phyloP scores from a whole-genome alignment of 345 rosid genomes.

The Garcia nutans region DNA sequence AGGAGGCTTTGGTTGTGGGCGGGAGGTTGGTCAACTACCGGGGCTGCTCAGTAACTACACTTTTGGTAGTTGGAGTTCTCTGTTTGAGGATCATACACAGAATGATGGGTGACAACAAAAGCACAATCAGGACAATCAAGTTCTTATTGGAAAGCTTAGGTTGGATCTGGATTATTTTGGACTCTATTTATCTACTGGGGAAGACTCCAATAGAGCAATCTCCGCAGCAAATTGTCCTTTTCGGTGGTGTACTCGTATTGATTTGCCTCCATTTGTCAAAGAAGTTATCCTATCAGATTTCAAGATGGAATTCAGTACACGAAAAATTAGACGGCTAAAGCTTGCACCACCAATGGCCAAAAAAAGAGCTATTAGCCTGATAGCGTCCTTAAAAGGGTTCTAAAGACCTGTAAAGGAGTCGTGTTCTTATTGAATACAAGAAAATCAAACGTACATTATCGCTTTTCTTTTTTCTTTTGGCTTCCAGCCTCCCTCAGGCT shows the following conservation, averaged over 20 bases:
- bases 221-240: conserved; percentile 33
- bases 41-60: conserved; percentile 63
- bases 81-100: conserved; percentile 36
- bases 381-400: too few relatives aligned
- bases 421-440: neutral
- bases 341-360: neutral
- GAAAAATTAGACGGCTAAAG: conserved; percentile 13
- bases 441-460: neutral
- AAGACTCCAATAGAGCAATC: conserved; percentile 45
- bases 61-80: conserved; percentile 48
- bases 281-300: conserved; percentile 18
- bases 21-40: conserved; percentile 59
- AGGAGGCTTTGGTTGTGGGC: conserved; percentile 60
- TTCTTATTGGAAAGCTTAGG: conserved; percentile 40
- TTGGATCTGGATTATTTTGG: conserved; percentile 46
- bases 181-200: conserved; percentile 46
- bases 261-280: conserved; percentile 48
- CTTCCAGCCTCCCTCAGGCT: too few relatives aligned
- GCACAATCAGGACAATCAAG: neutral
- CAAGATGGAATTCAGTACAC: conserved; percentile 3
- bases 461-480: too few relatives aligned
- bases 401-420: too few relatives aligned
- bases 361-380: too few relatives aligned
- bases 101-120: neutral
- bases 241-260: conserved; percentile 48